Evolutionary conservation across 2,329 filamentous ascomycete species (phyloP), one percentile per base, ranked within the genome.

Genomic region (Cordyceps fumosorosea): DNA sequence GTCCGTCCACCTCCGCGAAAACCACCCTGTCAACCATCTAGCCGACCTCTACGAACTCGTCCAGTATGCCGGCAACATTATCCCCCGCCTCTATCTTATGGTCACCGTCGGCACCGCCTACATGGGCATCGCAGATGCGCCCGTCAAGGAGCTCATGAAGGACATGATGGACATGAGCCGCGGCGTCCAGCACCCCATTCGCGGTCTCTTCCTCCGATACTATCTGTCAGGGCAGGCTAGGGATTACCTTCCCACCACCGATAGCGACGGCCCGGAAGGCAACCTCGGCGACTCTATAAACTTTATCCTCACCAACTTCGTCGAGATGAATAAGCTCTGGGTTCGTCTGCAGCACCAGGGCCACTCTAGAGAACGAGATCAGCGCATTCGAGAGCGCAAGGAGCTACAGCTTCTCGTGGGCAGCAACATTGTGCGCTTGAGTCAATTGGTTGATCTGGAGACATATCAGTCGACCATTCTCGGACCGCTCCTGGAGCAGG

Each of bases 121-220:
- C 80, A 99, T 99, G 95, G 89, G 91, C 29, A 96, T 99, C 72
- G 90, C 95, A 71, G 95, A 98, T 82, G 95, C 96, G 63, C 95
- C 95, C 0, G 95, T 99, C 68, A 99, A 99, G 78, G 95, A 99
- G 80, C 91, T 99, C 65, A 99, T 99, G 95, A 99, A 99, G 78
- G 95, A 99, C 76, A 99, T 99, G 95, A 99, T 99, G 95, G 95
- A 99, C 77, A 99, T 99, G 95, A 98, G 92, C 77, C 86, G 95
- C 66, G 95, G 95, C 62, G 93, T 99, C 24, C 95, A 99, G 72
- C 95, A 99, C 76, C 95, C 95, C 18, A 93, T 97, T 65, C 90
- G 95, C 63, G 95, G 95, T 20, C 81, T 99, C 61, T 99, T 99
- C 74, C 78, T 99, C 70, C 88, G 95, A 72, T 99, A 99, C 77